These are phyloP conservation scores for Beauveria asiatica DNA, from an alignment of 2,329 filamentous ascomycete genomes.

Conservation along the genomic window DNA sequence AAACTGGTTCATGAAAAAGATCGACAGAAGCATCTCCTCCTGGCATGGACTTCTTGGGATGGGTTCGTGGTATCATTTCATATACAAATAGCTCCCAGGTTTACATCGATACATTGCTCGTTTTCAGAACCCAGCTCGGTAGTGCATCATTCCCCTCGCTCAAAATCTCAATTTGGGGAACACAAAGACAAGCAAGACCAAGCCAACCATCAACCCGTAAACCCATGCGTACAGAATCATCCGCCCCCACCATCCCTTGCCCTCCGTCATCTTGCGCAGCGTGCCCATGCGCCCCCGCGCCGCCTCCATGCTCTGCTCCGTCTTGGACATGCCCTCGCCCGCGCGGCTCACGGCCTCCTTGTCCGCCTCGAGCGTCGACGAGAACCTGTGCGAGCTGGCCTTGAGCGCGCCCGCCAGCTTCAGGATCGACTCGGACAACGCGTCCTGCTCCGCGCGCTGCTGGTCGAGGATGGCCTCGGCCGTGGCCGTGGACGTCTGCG, in stretches of 20 bases:
- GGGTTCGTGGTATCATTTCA: slow-evolving; percentile 7
- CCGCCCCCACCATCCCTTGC: slow-evolving; percentile 77
- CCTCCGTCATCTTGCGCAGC: slow-evolving; percentile 74
- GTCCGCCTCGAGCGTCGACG: slow-evolving; percentile 59
- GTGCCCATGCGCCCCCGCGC: slow-evolving; percentile 71
- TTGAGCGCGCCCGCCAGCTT: slow-evolving; percentile 72
- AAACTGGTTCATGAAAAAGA: not conserved
- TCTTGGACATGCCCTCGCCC: slow-evolving; percentile 67
- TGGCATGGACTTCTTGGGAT: not conserved
- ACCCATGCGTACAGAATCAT: slow-evolving; percentile 81
- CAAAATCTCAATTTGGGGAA: slow-evolving; percentile 82
- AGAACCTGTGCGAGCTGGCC: slow-evolving; percentile 62
- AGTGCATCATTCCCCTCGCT: slow-evolving; percentile 13
- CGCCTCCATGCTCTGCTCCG: slow-evolving; percentile 64
- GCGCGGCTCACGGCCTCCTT: slow-evolving; percentile 66
- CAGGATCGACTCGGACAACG: slow-evolving; percentile 72
- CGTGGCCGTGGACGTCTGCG: slow-evolving; percentile 37
- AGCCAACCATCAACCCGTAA: slow-evolving; percentile 68
- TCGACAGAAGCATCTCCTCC: too few species aligned
- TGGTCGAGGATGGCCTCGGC: slow-evolving; percentile 67
- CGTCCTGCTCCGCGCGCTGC: slow-evolving; percentile 75
- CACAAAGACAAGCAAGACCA: slow-evolving; percentile 74
- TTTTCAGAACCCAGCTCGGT: not conserved
- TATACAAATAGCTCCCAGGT: slow-evolving; percentile 2
- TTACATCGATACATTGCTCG: slow-evolving; percentile 1